Evolutionary conservation across 2,329 filamentous ascomycete genomes (phyloP).

Genomic region (Cladosporium austrohemisphaericum): DNA sequence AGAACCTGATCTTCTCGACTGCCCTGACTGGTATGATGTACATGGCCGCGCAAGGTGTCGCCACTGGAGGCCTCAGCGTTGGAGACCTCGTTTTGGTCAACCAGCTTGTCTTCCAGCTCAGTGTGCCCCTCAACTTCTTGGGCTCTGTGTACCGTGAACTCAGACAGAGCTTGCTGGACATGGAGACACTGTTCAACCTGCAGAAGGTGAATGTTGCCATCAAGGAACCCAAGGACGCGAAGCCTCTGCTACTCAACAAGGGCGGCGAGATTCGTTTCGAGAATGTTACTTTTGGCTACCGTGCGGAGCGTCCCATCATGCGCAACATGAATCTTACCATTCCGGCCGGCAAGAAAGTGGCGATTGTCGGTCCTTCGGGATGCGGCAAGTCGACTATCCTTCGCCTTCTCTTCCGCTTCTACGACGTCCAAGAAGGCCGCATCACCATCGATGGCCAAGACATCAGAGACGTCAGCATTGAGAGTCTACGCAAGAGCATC

Average conservation of each 20-base stretch:
- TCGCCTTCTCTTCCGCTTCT: conserved; percentile 87
- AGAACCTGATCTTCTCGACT: conserved; percentile 95
- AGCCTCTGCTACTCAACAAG: conserved; percentile 64
- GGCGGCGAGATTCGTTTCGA: conserved; percentile 92
- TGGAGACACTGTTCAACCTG: conserved; percentile 96
- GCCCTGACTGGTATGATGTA: conserved; percentile 98
- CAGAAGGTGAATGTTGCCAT: conserved; percentile 94
- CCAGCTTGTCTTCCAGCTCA: conserved; percentile 96
- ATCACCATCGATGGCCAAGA: conserved; percentile 94
- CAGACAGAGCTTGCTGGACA: conserved; percentile 89
- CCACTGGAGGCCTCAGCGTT: conserved; percentile 74
- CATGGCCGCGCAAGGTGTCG: conserved; percentile 84
- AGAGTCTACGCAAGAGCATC: conserved; percentile 78
- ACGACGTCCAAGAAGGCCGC: conserved; percentile 79
- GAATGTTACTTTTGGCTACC: conserved; percentile 92
- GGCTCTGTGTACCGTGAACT: conserved; percentile 97
- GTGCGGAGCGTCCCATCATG: conserved; percentile 79
- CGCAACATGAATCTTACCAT: conserved; percentile 82
- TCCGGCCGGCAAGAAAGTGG: conserved; percentile 91
- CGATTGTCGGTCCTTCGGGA: conserved; percentile 89
- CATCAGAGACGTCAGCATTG: conserved; percentile 74
- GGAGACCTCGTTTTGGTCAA: conserved; percentile 99
- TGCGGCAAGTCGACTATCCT: conserved; percentile 95
- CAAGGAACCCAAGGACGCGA: conserved; percentile 70
- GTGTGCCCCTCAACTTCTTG: conserved; percentile 92